Base-by-base conservation (phyloP, 2,329 filamentous ascomycete genomes). In the Fusarium domesticum region DNA sequence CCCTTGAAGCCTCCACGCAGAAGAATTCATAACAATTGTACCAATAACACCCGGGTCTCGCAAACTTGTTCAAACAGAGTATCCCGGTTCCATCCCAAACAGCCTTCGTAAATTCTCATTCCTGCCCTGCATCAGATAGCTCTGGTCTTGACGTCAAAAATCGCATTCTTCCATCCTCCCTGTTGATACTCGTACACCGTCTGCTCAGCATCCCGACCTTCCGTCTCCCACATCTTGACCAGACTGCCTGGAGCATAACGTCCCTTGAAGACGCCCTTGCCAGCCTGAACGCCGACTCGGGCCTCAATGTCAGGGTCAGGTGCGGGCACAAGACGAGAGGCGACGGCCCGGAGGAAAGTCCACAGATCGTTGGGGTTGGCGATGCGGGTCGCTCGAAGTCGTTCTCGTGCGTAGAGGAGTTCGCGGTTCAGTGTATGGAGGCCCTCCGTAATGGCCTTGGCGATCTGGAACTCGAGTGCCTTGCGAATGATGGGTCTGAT, bases 191-290 rank as follows among this genome's bases (percentile, higher is more conserved):
- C 86, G 53, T 91, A 82, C 30, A 95, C 80, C 32, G 82, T 76
- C 65, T 95, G 87, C 16, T 75, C 76, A 0, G 88, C 89, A 49
- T 76, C 73, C 17, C 73, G 69, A 0, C 81, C 89, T 68, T 95
- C 86, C 53, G 90, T 84, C 54, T 92, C 81, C 89, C 89, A 96
- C n/a, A 95, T 67, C 69, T 87, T 90, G 39, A 93, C 87, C 18
- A 96, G 72, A 65, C 90, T 96, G 1, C 89, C 91, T 0, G 92
- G 92, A 1, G 92, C 85, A 69, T 96, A 96, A 2, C 89, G 79
- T 4, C 86, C 88, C 56, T 83, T 82, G 72, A 97, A 97, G 0
- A 92, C 71, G 10, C 77, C 78, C 4, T 56, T 44, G 3, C 74
- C 74, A 6, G 74, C 73, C 18, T 78, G 77, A 8, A 95, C 70